Evolutionary conservation across 2,329 filamentous ascomycete species (phyloP).

Genomic region (Juglanconis oblonga): DNA sequence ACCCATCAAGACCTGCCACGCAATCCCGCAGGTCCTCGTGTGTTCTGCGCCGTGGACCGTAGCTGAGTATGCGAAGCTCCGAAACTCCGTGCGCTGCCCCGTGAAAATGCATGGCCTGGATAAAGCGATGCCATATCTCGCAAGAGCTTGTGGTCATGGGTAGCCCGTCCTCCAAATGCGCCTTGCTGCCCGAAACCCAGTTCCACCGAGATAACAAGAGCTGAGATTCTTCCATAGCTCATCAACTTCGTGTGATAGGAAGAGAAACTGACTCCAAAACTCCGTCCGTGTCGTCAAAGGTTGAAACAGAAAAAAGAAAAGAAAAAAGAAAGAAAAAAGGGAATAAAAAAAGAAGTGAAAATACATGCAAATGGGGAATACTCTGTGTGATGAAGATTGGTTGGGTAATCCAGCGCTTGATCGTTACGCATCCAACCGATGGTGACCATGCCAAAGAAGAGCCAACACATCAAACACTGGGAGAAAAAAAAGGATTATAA

Average conservation of each 20-base stretch:
- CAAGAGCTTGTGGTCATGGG: background rate
- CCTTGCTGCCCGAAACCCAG: constrained; percentile 10
- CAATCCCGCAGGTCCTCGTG: background rate
- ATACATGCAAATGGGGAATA: background rate
- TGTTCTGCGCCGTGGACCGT: constrained; percentile 10
- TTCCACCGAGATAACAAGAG: constrained; percentile 7
- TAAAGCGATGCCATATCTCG: background rate
- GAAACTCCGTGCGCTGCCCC: constrained; percentile 16
- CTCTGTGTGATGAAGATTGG: background rate
- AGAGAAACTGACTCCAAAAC: constrained; percentile 9
- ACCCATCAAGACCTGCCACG: background rate
- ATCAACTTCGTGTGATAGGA: constrained; percentile 10
- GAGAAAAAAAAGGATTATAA: background rate
- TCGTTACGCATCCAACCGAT: background rate
- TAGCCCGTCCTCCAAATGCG: constrained; percentile 11
- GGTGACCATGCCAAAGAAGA: background rate
- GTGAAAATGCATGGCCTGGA: constrained; percentile 16
- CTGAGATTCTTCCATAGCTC: constrained; percentile 6
- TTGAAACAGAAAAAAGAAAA: background rate
- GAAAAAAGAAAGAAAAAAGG: background rate
- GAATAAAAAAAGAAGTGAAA: background rate
- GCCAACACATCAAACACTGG: background rate
- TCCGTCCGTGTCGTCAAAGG: constrained; percentile 15
- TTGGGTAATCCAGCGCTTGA: background rate
- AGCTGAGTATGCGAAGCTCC: constrained; percentile 14